Percentiles rank a stretch among this genome's conserved stretches.
These are phyloP conservation scores for Aspergillus steynii DNA, from an alignment of 495 filamentous ascomycete genomes.

Conservation along the genomic window DNA sequence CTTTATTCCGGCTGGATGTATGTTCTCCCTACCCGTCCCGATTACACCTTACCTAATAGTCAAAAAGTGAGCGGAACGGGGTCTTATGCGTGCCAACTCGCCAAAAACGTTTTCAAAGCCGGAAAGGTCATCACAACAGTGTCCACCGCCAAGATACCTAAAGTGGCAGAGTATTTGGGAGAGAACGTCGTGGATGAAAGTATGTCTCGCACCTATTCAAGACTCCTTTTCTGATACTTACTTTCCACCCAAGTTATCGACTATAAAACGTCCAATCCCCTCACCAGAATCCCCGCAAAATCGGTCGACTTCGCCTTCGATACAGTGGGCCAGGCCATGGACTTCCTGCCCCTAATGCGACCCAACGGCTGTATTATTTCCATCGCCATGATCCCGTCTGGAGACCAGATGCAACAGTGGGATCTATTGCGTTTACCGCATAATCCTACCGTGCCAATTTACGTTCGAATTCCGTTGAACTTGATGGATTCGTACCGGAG, in stretches of 20 bases:
- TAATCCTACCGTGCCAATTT: constrained; percentile 29
- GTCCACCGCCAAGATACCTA: constrained; percentile 51
- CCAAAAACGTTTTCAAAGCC: constrained; percentile 54
- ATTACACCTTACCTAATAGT: constrained; percentile 3
- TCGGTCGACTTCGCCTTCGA: constrained; percentile 57
- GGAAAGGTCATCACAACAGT: constrained; percentile 53
- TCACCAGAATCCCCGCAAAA: constrained; percentile 38
- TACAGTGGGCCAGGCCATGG: constrained; percentile 37
- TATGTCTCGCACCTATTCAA: constrained; percentile 9
- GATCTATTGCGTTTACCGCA: constrained; percentile 31
- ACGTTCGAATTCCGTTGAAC: constrained; percentile 31
- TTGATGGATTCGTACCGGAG: constrained; percentile 35
- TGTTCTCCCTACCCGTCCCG: background rate
- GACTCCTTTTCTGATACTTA: background rate
- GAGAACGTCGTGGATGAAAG: constrained; percentile 31
- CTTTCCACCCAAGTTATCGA: constrained; percentile 41
- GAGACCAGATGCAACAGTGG: constrained; percentile 28
- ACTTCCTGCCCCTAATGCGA: constrained; percentile 31
- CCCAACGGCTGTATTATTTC: constrained; percentile 18
- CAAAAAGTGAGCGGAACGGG: constrained; percentile 49
- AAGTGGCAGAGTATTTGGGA: constrained; percentile 43
- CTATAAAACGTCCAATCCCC: constrained; percentile 46
- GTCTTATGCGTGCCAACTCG: constrained; percentile 49
- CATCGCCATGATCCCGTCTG: constrained; percentile 16
- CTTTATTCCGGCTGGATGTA: constrained; percentile 49